Conservation (phyloP, 2,329 filamentous ascomycete genomes). For the Mariannaea sp. region DNA sequence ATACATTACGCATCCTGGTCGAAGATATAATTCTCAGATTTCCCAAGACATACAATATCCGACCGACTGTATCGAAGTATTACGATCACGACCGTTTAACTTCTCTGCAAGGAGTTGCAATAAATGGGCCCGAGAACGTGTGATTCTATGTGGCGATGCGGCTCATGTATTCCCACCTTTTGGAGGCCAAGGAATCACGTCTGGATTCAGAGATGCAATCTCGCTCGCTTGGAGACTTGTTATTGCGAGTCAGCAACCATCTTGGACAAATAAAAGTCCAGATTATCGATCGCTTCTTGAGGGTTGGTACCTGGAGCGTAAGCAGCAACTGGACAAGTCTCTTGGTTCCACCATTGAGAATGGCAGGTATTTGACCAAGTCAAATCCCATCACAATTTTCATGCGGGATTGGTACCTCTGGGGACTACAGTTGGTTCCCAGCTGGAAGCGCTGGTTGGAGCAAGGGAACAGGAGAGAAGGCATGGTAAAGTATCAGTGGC, state of each 20-base stretch:
- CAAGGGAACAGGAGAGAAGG: constrained; percentile 19
- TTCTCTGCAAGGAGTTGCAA: constrained; percentile 2
- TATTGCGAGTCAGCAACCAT: neutral
- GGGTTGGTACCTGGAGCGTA: constrained; percentile 26
- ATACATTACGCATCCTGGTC: constrained; percentile 36
- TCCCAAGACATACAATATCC: neutral
- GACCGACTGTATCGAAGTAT: neutral
- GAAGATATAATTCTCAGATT: constrained; percentile 2
- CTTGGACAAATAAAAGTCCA: neutral
- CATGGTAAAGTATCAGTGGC: constrained; percentile 9
- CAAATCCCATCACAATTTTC: constrained; percentile 19
- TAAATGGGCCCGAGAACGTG: constrained; percentile 1
- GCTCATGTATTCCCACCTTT: constrained; percentile 21
- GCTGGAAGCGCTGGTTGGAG: constrained; percentile 12
- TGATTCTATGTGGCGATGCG: constrained; percentile 1
- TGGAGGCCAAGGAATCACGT: constrained; percentile 45
- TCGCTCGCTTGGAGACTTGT: constrained; percentile 42
- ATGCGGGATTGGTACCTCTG: constrained; percentile 27
- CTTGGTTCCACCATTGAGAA: constrained; percentile 21
- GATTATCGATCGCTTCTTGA: constrained; percentile 8
- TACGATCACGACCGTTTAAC: constrained; percentile 1
- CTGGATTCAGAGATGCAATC: constrained; percentile 43
- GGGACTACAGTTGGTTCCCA: constrained; percentile 24
- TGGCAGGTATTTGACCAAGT: constrained; percentile 13
- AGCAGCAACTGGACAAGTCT: constrained; percentile 28